Evolutionary conservation across 129 eudicot genomes (phyloP).

Genomic region (Tagetes erecta): DNA sequence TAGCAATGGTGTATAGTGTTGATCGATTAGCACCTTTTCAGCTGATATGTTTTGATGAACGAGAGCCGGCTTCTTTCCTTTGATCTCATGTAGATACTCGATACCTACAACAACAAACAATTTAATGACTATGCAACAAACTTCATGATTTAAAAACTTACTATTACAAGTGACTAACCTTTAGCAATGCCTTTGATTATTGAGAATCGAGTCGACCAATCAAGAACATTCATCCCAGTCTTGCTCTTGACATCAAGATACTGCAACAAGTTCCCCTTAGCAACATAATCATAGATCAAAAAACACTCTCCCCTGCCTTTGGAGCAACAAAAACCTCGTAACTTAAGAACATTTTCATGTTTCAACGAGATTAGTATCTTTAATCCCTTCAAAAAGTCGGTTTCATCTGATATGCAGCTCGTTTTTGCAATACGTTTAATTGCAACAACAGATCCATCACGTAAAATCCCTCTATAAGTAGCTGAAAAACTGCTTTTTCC

Average conservation of each 20-base stretch:
- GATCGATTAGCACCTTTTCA: slow-evolving; percentile 81
- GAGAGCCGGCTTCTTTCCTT: slow-evolving; percentile 60
- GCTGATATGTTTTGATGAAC: slow-evolving; percentile 88
- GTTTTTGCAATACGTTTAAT: slow-evolving; percentile 74
- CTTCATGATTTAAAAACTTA: background rate
- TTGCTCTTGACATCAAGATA: slow-evolving; percentile 66
- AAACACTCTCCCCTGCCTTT: slow-evolving; percentile 95
- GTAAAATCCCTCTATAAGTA: slow-evolving; percentile 70
- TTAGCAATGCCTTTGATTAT: slow-evolving; percentile 86
- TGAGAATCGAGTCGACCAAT: slow-evolving; percentile 75
- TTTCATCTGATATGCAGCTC: slow-evolving; percentile 82
- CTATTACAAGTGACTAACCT: slow-evolving; percentile 44
- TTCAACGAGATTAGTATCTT: slow-evolving; percentile 63
- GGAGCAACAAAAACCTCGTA: slow-evolving; percentile 93
- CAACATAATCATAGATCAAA: slow-evolving; percentile 79
- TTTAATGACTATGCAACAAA: background rate
- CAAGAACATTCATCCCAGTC: slow-evolving; percentile 53
- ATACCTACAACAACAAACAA: slow-evolving; percentile 48
- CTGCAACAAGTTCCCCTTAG: slow-evolving; percentile 74
- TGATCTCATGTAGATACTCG: slow-evolving; percentile 59
- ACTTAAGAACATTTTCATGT: slow-evolving; percentile 66
- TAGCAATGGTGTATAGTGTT: slow-evolving; percentile 60
- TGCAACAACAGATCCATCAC: slow-evolving; percentile 85
- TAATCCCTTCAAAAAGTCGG: slow-evolving; percentile 80
- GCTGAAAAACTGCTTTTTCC: slow-evolving; percentile 86